A percentile compares a stretch with the other conserved stretches of the same genome.
Conservation (phyloP, 495 filamentous ascomycete genomes). For the Pseudevernia furfuracea region DNA sequence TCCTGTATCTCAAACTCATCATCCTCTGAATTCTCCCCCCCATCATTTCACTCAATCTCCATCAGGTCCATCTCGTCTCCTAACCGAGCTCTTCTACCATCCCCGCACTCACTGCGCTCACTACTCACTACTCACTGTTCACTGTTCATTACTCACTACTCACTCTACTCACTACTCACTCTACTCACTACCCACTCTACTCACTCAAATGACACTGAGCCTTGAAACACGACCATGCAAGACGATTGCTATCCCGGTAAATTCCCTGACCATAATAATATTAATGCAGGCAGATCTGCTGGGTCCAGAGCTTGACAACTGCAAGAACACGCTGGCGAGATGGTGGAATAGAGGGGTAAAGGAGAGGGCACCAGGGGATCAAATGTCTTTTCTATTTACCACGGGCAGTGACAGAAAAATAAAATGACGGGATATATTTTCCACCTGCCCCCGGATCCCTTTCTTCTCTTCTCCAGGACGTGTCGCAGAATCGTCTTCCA, state of each 20-base stretch:
- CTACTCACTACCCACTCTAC: too few species aligned
- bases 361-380: constrained; percentile 1
- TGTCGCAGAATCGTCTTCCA: constrained; percentile 12
- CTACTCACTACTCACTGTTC: too few species aligned
- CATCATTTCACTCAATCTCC: too few species aligned
- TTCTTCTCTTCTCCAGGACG: neutral
- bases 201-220: neutral
- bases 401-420: neutral
- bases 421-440: neutral
- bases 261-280: too few species aligned
- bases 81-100: neutral
- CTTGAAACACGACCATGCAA: neutral
- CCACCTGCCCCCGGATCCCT: neutral
- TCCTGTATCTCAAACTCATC: too few species aligned
- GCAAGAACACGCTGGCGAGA: neutral
- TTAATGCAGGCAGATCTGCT: neutral
- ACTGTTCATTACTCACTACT: too few species aligned
- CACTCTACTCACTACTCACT: too few species aligned
- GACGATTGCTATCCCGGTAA: neutral
- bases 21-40: too few species aligned
- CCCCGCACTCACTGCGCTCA: neutral
- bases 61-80: neutral
- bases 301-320: neutral
- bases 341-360: too few species aligned
- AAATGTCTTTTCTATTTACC: neutral